These are phyloP conservation scores for Wickerhamomyces tratensis DNA, from an alignment of 805 yeast genomes.

Conservation along the genomic window DNA sequence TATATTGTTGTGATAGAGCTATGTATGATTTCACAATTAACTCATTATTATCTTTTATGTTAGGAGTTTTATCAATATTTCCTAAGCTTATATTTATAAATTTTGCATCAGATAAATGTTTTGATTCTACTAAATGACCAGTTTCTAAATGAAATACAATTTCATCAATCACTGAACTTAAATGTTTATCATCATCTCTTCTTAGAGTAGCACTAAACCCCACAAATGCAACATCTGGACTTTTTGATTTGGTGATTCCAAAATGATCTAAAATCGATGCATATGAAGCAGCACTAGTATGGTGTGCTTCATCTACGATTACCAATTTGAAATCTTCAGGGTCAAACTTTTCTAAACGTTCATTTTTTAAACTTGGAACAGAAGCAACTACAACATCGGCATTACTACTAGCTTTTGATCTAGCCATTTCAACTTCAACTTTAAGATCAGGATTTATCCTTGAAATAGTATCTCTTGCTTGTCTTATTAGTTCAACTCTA, in stretches of 20 bases:
- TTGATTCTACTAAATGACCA: constrained; percentile 53
- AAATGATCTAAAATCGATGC: constrained; percentile 48
- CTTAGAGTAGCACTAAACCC: constrained; percentile 89
- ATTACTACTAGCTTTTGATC: constrained; percentile 25
- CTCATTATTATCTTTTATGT: constrained; percentile 42
- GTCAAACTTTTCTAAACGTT: constrained; percentile 41
- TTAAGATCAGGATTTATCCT: constrained; percentile 36
- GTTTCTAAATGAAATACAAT: constrained; percentile 64
- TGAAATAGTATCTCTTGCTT: constrained; percentile 46
- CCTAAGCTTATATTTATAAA: constrained; percentile 44
- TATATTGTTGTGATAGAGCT: constrained; percentile 27
- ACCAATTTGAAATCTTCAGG: constrained; percentile 61
- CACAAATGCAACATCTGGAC: constrained; percentile 39
- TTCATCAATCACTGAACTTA: constrained; percentile 56
- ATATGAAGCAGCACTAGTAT: constrained; percentile 71
- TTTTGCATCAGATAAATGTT: constrained; percentile 61
- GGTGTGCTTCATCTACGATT: constrained; percentile 89
- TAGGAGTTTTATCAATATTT: constrained; percentile 28
- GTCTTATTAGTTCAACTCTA: constrained; percentile 67
- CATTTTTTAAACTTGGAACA: constrained; percentile 47
- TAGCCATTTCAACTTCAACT: constrained; percentile 68
- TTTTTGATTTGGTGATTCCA: constrained; percentile 24
- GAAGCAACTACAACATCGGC: constrained; percentile 72
- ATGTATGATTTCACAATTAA: constrained; percentile 45
- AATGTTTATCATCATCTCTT: constrained; percentile 58